Evolutionary conservation across 352 stramenopile species (phyloP), one percentile per base, ranked within the genome.

Genomic region (Globisporangium yorkense): DNA sequence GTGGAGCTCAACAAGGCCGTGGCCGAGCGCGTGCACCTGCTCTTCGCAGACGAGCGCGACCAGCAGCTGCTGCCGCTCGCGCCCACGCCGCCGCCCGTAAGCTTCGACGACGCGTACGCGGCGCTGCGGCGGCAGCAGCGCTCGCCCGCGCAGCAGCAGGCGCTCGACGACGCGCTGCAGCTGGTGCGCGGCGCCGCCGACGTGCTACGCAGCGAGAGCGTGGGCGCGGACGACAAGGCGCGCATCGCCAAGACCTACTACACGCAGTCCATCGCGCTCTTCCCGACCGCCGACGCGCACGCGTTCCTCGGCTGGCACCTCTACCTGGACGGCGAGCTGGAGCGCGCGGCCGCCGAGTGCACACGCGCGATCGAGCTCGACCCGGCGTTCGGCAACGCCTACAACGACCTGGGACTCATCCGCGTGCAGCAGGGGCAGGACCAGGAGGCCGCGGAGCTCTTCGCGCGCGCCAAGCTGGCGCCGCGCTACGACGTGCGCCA

Each of bases 401-500:
- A 89, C 63, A 89, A 89, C 52, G 75, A 88, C 44, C 72, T 92
- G 27, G 81, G 73, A 3, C 62, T 88, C 7, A 84, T 92, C 29
- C 77, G 75, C 6, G 66, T 84, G 5, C 65, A 88, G 16, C 71
- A 89, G 59, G 81, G 77, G 3, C 71, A 67, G 43, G 70, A 84
- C 35, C 61, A 84, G 1, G 79, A 87, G 46, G 81, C 81, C 0
- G 57, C 77, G 18, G 58, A 74, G 47, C 64, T 92, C 18, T 88
- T 88, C 56, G 59, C 71, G n/a, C 84, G 78, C 35, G 79, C 81
- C 2, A 89, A 88, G 53, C 54, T 47, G 1, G 77, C 77, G 4
- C 68, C 77, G 8, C 76, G 79, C 5, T 85, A 89, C 55, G 81
- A 88, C 15, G 73, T 87, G 46, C 83, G 81, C 37, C 74, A 89